phyloP scores from a whole-genome alignment of 208 protist genomes.

The Leishmania tarentolae region DNA sequence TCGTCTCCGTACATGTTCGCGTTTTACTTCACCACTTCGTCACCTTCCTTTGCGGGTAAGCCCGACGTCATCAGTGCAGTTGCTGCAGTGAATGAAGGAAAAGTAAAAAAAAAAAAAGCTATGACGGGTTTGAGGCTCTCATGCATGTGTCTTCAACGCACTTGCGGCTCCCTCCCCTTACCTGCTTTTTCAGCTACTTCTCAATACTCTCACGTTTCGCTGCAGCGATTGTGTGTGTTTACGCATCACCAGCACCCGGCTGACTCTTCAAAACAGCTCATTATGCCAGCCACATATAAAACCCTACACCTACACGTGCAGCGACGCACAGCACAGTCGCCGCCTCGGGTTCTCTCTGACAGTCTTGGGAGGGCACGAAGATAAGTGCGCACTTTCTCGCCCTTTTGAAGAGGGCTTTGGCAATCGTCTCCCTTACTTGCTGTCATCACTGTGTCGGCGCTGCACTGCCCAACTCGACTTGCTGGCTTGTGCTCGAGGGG shows the following conservation, averaged over 20 bases:
- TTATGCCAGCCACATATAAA: neutral
- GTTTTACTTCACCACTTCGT: neutral
- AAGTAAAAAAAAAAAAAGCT: too few species aligned
- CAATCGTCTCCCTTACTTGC: neutral
- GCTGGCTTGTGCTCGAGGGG: neutral
- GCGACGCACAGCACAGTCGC: neutral
- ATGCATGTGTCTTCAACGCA: neutral
- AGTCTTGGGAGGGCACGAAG: neutral
- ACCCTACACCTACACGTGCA: neutral
- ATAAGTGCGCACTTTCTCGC: neutral
- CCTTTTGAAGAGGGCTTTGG: neutral
- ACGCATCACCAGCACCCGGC: neutral
- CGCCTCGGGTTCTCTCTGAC: neutral
- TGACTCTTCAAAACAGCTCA: neutral
- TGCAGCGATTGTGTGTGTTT: neutral
- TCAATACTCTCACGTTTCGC: neutral
- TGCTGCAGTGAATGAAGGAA: neutral
- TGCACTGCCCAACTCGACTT: neutral
- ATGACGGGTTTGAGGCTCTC: neutral
- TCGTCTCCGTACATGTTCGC: neutral
- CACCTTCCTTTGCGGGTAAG: neutral
- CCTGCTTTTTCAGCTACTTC: neutral
- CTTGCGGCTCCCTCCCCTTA: neutral
- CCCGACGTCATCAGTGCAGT: neutral
- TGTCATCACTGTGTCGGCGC: neutral